These are phyloP conservation scores for Ceratocystis destructans DNA, from an alignment of 2,329 filamentous ascomycete genomes.

Conservation along the genomic window DNA sequence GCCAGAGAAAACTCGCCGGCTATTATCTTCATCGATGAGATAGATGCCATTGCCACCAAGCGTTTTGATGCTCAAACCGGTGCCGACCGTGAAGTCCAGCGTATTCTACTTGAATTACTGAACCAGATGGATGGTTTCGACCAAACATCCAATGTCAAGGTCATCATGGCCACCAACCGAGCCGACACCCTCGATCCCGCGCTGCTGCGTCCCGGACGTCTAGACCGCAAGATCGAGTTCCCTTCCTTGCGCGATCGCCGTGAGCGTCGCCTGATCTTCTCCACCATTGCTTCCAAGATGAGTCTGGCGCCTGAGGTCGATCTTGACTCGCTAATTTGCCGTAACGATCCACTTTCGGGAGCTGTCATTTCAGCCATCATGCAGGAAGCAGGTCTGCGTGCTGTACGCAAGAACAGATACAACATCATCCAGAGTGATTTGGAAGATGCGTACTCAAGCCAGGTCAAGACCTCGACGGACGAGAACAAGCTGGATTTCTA, in stretches of 20 bases:
- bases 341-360: constrained; percentile 89
- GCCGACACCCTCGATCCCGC: constrained; percentile 94
- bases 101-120: constrained; percentile 89
- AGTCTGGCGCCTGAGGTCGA: constrained; percentile 92
- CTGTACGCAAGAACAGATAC: constrained; percentile 94
- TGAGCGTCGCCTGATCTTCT: constrained; percentile 91
- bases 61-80: constrained; percentile 98
- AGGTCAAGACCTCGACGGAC: constrained; percentile 66
- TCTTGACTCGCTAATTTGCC: constrained; percentile 86
- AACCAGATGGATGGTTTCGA: constrained; percentile 99
- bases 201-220: constrained; percentile 79
- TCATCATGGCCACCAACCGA: constrained; percentile 99
- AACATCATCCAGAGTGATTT: constrained; percentile 97
- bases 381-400: constrained; percentile 91
- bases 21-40: constrained; percentile 99
- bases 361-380: constrained; percentile 97
- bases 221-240: constrained; percentile 98
- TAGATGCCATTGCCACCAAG: constrained; percentile 97
- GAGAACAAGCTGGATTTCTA: constrained; percentile 84
- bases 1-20: constrained; percentile 93
- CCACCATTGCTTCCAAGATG: constrained; percentile 95
- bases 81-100: constrained; percentile 94
- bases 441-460: constrained; percentile 91
- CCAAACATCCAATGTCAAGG: constrained; percentile 97
- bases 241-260: constrained; percentile 86